These are phyloP conservation scores for Lophium mytilinum DNA, from an alignment of 495 filamentous ascomycete genomes.

Conservation along the genomic window DNA sequence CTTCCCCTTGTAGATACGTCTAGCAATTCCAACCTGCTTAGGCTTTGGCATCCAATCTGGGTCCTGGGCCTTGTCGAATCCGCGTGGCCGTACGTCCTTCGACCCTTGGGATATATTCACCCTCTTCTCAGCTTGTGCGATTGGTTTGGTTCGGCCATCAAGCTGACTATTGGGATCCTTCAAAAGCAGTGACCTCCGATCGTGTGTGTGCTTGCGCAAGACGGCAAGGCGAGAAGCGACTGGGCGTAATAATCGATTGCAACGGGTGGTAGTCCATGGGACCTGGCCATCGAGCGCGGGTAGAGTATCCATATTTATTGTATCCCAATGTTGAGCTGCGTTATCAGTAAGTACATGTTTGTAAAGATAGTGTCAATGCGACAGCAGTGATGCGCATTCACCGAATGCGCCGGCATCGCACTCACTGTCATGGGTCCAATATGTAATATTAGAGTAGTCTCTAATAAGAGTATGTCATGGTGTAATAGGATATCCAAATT, in stretches of 20 bases:
- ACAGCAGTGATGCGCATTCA: too few species aligned
- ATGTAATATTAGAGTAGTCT: too few species aligned
- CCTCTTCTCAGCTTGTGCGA: background rate
- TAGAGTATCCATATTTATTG: background rate
- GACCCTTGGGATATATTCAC: slow-evolving; percentile 7
- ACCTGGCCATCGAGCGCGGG: slow-evolving; percentile 7
- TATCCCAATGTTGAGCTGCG: too few species aligned
- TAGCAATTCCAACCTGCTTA: background rate
- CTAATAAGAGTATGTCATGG: too few species aligned
- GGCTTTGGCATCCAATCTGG: slow-evolving; percentile 21
- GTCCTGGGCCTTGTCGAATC: slow-evolving; percentile 18
- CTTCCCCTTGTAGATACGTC: slow-evolving; percentile 15
- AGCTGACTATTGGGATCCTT: background rate
- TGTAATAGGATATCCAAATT: too few species aligned
- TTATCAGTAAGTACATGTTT: too few species aligned
- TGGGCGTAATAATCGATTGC: slow-evolving; percentile 23
- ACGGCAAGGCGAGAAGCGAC: slow-evolving; percentile 17
- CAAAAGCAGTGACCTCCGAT: background rate
- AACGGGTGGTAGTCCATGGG: slow-evolving; percentile 24
- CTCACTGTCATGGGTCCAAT: too few species aligned
- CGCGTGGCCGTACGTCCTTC: slow-evolving; percentile 12
- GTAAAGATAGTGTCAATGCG: too few species aligned
- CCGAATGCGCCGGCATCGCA: too few species aligned
- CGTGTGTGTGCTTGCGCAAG: slow-evolving; percentile 15
- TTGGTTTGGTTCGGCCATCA: background rate